Percentiles rank a stretch among this genome's conserved stretches.
Evolutionary conservation across 768 basidiomycete genomes (phyloP).

Genomic region (Xerocomellus chrysenteron): DNA sequence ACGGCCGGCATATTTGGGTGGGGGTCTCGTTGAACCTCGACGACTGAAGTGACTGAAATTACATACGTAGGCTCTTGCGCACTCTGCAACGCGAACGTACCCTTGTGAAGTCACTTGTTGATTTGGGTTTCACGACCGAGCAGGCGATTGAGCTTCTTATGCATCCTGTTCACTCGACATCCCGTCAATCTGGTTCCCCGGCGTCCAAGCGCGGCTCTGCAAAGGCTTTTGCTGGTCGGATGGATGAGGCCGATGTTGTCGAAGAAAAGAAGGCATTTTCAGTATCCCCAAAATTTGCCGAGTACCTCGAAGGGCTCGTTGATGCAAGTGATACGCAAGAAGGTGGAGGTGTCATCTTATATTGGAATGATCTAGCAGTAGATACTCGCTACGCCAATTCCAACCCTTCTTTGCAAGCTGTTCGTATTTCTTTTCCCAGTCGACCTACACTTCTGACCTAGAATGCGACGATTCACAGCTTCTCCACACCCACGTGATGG

Average conservation of each 20-base stretch:
- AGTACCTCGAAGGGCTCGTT: conserved; percentile 64
- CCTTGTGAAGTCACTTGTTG: conserved; percentile 55
- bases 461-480: conserved; percentile 20
- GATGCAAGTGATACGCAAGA: conserved; percentile 89
- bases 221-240: conserved; percentile 1
- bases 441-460: background rate
- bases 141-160: conserved; percentile 77
- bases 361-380: conserved; percentile 91
- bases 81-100: conserved; percentile 70
- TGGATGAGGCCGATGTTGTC: conserved; percentile 45
- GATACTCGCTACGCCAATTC: conserved; percentile 64
- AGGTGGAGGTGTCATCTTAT: conserved; percentile 69
- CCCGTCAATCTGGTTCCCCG: conserved; percentile 40
- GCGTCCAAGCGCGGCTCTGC: conserved; percentile 10
- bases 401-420: conserved; percentile 49
- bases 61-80: conserved; percentile 54
- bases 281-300: conserved; percentile 42
- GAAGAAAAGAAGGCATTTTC: conserved; percentile 77
- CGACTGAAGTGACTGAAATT: conserved; percentile 5
- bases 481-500: conserved; percentile 20
- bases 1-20: conserved; percentile 54
- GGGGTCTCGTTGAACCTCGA: conserved; percentile 10
- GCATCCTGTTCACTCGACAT: conserved; percentile 53
- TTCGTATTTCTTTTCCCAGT: conserved; percentile 29
- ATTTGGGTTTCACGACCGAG: conserved; percentile 57